Evolutionary conservation across 768 basidiomycete genomes (phyloP), one percentile per base, ranked within the genome.

Genomic region (Lactarius sp.): DNA sequence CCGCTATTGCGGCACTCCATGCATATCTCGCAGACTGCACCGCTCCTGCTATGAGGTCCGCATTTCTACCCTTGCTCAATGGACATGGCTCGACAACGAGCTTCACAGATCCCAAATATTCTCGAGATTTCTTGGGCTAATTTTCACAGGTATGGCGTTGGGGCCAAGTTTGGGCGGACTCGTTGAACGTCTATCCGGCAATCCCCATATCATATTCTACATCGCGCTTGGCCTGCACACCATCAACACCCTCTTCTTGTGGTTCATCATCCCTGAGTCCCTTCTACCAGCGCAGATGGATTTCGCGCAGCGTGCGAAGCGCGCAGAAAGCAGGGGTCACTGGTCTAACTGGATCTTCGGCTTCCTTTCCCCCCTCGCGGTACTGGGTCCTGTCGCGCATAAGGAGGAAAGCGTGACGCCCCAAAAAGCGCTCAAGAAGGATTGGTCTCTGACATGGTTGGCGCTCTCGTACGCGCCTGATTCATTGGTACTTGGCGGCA

Each of bases 211-310:
- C 0, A 84, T 90, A 18, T 94, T 94, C 77, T 94, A 90, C 72
- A 68, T 85, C 52, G 81, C 87, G 9, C 72, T 78, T 5, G 65
- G 70, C 9, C 63, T 84, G 7, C 85, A 89, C 65, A 27, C 78
- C 27, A 8, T 83, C 51, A 85, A 82, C 67, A 72, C 80, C 1
- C 53, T 79, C 47, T 67, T 85, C 52, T 70, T 84, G 33, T 80
- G 83, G 73, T 74, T 86, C 61, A 33, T 91, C 64, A 70, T 95
- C 53, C 94, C 94, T 0, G 93, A 97, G 73, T 91, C 92, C 0
- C 78, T 94, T 1, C 82, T 86, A 10, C 70, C 73, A 41, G 75
- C 72, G 27, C 75, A 77, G 41, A 60, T 76, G 54, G 71, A 55
- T 69, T 69, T 60, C 65, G 68, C 61, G 60, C 69, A 47, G 69